A percentile compares a stretch with the other conserved stretches of the same genome.
These are phyloP conservation scores for Coemansia sp. DNA, from an alignment of 192 early-diverging fungal species.

Conservation along the genomic window DNA sequence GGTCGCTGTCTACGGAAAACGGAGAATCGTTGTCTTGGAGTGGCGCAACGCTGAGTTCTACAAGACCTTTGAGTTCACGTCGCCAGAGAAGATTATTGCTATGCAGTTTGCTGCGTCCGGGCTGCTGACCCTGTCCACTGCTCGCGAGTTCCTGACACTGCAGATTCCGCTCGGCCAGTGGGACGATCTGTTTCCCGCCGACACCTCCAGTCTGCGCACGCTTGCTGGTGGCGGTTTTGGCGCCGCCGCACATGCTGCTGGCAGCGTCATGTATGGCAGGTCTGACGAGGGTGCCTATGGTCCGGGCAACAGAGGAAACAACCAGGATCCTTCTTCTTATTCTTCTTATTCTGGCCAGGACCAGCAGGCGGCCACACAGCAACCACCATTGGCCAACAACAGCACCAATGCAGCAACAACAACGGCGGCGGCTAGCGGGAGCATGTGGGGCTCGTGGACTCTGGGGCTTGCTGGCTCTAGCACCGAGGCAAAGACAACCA, in stretches of 20 bases:
- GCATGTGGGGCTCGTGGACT: slow-evolving; percentile 55
- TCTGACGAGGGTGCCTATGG: not conserved
- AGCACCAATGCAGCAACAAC: slow-evolving; percentile 7
- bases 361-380: not conserved
- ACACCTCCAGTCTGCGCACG: slow-evolving; percentile 48
- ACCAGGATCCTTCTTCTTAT: not conserved
- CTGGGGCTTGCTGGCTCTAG: slow-evolving; percentile 38
- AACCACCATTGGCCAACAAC: slow-evolving; percentile 1
- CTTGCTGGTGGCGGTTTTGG: slow-evolving; percentile 26
- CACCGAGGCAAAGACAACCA: slow-evolving; percentile 37
- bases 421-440: not conserved
- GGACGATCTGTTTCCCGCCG: slow-evolving; percentile 54
- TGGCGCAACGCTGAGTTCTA: slow-evolving; percentile 75
- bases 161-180: slow-evolving; percentile 52
- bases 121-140: slow-evolving; percentile 57
- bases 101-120: slow-evolving; percentile 76
- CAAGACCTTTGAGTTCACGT: slow-evolving; percentile 67
- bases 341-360: not conserved
- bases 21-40: slow-evolving; percentile 70
- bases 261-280: not conserved
- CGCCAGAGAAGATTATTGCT: slow-evolving; percentile 70
- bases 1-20: slow-evolving; percentile 71
- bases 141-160: slow-evolving; percentile 52
- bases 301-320: not conserved
- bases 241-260: not conserved